Percentiles rank a stretch among this genome's conserved stretches.
phyloP scores from a whole-genome alignment of 2,329 filamentous ascomycete genomes.

The Fusarium hainanense region DNA sequence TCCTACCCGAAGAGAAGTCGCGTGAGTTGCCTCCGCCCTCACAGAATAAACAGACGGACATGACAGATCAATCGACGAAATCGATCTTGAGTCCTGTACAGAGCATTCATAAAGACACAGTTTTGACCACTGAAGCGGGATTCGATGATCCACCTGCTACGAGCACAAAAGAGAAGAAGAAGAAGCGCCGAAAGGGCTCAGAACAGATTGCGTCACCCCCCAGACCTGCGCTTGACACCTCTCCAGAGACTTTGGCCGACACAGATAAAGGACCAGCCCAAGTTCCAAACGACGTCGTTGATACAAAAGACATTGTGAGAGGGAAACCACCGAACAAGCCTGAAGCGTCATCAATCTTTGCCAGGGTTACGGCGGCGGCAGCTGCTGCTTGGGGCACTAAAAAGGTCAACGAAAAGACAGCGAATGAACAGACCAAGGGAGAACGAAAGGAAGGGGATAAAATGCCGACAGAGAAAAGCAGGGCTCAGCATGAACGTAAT shows the following conservation, averaged over 20 bases:
- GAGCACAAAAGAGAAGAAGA: conserved; percentile 49
- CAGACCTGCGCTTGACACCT: conserved; percentile 12
- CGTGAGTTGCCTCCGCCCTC: background rate
- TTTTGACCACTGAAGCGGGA: background rate
- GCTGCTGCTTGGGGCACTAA: conserved; percentile 43
- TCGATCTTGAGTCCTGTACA: background rate
- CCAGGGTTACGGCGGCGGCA: conserved; percentile 26
- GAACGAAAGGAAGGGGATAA: conserved; percentile 46
- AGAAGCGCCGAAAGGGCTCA: conserved; percentile 18
- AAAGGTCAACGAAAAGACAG: conserved; percentile 44
- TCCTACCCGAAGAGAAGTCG: background rate
- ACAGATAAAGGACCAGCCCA: background rate
- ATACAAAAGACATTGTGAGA: background rate
- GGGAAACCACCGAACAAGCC: conserved; percentile 8
- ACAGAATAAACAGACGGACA: background rate
- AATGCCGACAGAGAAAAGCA: background rate
- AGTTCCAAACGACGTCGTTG: background rate
- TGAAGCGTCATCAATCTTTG: conserved; percentile 15
- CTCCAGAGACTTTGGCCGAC: conserved; percentile 8
- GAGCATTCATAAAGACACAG: background rate
- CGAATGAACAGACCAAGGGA: conserved; percentile 50
- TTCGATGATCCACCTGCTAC: conserved; percentile 15
- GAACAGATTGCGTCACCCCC: background rate
- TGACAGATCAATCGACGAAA: background rate
- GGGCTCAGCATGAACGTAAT: background rate